Conservation (phyloP, 441 rosid species). For the Rhodomyrtus psidioides region DNA sequence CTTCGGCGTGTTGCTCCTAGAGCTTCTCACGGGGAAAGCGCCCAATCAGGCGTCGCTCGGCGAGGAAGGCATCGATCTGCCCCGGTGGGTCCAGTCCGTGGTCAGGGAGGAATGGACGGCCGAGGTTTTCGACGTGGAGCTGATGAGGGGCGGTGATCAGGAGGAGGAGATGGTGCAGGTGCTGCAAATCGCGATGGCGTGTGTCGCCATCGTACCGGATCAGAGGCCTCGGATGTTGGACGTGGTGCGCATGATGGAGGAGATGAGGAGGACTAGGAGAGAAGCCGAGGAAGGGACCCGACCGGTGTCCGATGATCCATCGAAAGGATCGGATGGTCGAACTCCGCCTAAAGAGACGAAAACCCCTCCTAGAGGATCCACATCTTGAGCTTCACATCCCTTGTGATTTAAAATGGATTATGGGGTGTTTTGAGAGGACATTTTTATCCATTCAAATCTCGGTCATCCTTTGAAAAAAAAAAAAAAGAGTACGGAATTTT, state of each 20-base stretch:
- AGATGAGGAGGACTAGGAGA: background rate
- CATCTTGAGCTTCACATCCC: background rate
- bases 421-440: background rate
- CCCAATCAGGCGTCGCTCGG: conserved; percentile 10
- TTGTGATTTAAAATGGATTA: background rate
- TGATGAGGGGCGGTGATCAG: background rate
- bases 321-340: conserved; percentile 1
- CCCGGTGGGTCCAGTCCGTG: conserved; percentile 14
- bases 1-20: conserved; percentile 7
- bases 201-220: conserved; percentile 1
- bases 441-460: background rate
- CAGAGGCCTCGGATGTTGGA: conserved; percentile 9
- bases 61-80: conserved; percentile 9
- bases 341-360: background rate
- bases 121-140: conserved; percentile 14
- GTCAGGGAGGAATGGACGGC: conserved; percentile 16
- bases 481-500: background rate
- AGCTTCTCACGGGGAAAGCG: conserved; percentile 11
- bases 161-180: conserved; percentile 15
- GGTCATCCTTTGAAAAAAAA: background rate
- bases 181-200: conserved; percentile 14
- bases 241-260: conserved; percentile 11
- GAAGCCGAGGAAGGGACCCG: conserved; percentile 3
- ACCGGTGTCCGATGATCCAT: conserved; percentile 7
- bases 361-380: background rate